A percentile compares a stretch with the other conserved stretches of the same genome.
Conservation (phyloP, 2,329 filamentous ascomycete species). For the Aspergillus candidus region DNA sequence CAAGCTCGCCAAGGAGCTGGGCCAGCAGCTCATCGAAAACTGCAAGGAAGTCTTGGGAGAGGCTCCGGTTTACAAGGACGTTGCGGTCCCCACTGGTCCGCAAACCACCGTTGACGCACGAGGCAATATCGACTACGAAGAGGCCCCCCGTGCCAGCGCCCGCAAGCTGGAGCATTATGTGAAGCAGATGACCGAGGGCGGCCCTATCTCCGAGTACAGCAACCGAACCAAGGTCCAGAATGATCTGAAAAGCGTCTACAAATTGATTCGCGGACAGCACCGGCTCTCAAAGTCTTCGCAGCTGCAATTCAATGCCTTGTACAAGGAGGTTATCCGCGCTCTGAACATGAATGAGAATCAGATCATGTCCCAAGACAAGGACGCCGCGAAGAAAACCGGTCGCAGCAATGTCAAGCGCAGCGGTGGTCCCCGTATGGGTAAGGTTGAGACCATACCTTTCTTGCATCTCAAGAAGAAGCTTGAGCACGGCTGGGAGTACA, state of each 20-base stretch:
- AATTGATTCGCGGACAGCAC: conserved; percentile 96
- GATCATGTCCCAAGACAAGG: conserved; percentile 83
- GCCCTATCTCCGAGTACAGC: conserved; percentile 97
- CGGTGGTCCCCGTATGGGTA: conserved; percentile 64
- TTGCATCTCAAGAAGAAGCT: conserved; percentile 96
- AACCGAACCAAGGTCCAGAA: conserved; percentile 98
- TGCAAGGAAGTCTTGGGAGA: conserved; percentile 84
- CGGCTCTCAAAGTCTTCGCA: conserved; percentile 95
- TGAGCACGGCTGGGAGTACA: conserved; percentile 96
- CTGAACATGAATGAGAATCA: conserved; percentile 97
- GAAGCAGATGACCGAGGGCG: conserved; percentile 95
- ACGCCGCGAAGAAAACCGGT: conserved; percentile 52
- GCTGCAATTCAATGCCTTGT: conserved; percentile 90
- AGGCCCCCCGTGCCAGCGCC: conserved; percentile 78
- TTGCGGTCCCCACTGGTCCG: conserved; percentile 83
- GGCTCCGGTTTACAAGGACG: conserved; percentile 91
- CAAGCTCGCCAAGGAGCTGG: conserved; percentile 91
- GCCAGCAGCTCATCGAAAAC: conserved; percentile 90
- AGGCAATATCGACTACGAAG: conserved; percentile 87
- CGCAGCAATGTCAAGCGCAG: conserved; percentile 47
- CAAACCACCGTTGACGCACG: conserved; percentile 87
- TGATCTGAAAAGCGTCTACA: conserved; percentile 91
- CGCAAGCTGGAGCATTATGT: conserved; percentile 98
- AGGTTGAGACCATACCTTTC: conserved; percentile 96
- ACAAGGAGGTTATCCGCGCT: conserved; percentile 88